Percentiles rank a stretch among this genome's conserved stretches.
phyloP scores from a whole-genome alignment of 768 basidiomycete genomes.

The Mycena rosella region DNA sequence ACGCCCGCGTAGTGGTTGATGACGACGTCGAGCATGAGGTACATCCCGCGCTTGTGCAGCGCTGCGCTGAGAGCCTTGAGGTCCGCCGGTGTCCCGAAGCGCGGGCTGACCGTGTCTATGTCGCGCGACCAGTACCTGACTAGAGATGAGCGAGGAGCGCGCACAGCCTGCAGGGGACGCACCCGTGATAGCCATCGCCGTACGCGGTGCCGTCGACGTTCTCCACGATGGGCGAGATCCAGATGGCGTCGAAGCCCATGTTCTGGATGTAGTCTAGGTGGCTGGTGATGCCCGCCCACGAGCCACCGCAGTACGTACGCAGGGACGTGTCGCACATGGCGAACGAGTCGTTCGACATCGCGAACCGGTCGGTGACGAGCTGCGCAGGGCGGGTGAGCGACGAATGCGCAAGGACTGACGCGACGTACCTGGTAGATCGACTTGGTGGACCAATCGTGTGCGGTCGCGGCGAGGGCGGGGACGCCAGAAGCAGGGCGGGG shows the following conservation, averaged over 20 bases:
- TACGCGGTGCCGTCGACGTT: conserved; percentile 75
- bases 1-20: conserved; percentile 68
- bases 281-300: conserved; percentile 71
- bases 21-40: conserved; percentile 81
- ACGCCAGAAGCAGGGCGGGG: conserved; percentile 36
- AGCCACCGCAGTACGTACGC: conserved; percentile 78
- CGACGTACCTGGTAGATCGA: conserved; percentile 65
- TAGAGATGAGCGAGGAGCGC: neutral
- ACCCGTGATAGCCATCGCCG: conserved; percentile 83
- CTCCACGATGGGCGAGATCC: conserved; percentile 80
- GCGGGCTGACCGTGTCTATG: conserved; percentile 72
- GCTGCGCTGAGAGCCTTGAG: conserved; percentile 75
- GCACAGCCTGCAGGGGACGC: conserved; percentile 44
- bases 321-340: conserved; percentile 64
- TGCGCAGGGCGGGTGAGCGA: conserved; percentile 39
- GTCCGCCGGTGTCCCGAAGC: conserved; percentile 81
- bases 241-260: conserved; percentile 82
- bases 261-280: conserved; percentile 82
- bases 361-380: conserved; percentile 78
- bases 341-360: conserved; percentile 60
- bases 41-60: conserved; percentile 72
- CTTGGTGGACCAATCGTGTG: conserved; percentile 63
- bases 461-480: conserved; percentile 54
- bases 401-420: neutral
- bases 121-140: conserved; percentile 61